Evolutionary conservation across 352 stramenopile genomes (phyloP).

Genomic region (Phytopythium ostracodes): DNA sequence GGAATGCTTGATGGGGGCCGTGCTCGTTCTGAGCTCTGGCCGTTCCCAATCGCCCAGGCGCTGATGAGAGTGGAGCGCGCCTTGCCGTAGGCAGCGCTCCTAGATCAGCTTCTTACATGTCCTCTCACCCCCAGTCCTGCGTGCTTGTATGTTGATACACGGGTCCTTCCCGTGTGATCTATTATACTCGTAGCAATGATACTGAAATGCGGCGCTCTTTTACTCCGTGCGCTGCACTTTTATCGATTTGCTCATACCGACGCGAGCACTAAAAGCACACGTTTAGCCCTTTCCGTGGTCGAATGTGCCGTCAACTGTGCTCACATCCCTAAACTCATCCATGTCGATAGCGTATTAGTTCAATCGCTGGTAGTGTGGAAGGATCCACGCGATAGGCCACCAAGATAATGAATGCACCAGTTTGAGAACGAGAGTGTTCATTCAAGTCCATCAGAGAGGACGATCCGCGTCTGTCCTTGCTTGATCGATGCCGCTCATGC

Average conservation of each 20-base stretch:
- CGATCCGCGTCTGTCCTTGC: neutral
- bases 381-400: neutral
- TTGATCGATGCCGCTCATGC: too few relatives aligned
- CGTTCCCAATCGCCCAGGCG: constrained; percentile 50
- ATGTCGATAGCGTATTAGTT: neutral
- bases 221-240: constrained; percentile 58
- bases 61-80: constrained; percentile 76
- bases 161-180: neutral
- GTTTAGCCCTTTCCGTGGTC: constrained; percentile 65
- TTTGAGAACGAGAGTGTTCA: too few relatives aligned
- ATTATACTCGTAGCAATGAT: constrained; percentile 71
- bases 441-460: too few relatives aligned
- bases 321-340: constrained; percentile 36
- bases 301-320: constrained; percentile 85
- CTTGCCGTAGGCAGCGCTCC: constrained; percentile 25
- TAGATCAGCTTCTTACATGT: constrained; percentile 82
- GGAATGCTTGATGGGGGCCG: constrained; percentile 57
- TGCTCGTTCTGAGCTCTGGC: constrained; percentile 64
- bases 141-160: neutral
- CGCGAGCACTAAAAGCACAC: constrained; percentile 86
- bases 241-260: constrained; percentile 81
- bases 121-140: neutral
- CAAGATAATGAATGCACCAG: too few relatives aligned
- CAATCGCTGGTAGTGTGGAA: neutral
- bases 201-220: constrained; percentile 69